Evolutionary conservation across 2,329 filamentous ascomycete species (phyloP), one percentile per base, ranked within the genome.

Genomic region (Fusarium tanahbumbuense): DNA sequence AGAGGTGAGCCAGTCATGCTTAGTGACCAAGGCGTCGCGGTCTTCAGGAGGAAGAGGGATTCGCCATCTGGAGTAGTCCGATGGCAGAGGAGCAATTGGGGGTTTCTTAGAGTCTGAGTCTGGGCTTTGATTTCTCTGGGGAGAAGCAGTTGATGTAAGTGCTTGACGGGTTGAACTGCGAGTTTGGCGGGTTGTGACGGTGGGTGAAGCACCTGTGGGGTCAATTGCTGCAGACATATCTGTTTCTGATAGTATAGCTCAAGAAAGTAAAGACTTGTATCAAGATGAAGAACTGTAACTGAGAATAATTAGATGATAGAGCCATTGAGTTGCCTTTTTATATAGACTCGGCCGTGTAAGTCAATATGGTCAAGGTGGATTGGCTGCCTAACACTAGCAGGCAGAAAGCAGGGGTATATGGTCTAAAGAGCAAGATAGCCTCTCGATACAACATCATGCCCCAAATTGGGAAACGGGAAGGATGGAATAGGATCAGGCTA

Each of bases 1-100:
- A 16, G 52, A 69, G n/a, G 60, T 50, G 42, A 74, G 66, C 71
- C 71, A 72, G n/a, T 41, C 44, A 8, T 56, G 69, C 42, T 73
- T 73, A 20, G 37, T 28, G 40, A 47, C 16, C 25, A 73, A 55
- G 15, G 50, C 53, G 30, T 64, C 18, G 2, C 44, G 40, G 8
- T 70, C 18, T 20, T 53, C 55, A 27, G 45, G 22, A 6, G 50
- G 53, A 18, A 60, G 42, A 8, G 50, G 47, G 6, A 62, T 28
- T 6, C 18, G 12, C 8, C 45, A 40, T 7, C 56, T 37, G 6
- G 63, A 41, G 13, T 44, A 28, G 2, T 15, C 12, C 12, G 47
- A 48, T 5, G 28, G 22, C 2, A 71, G 32, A 18, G 9, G 9
- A 4, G 23, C 45, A 18, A 71, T 68, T 3, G 16, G 12, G 6